Base-by-base conservation (phyloP, 169 alveolate genomes). In the Eimeria acervulina region DNA sequence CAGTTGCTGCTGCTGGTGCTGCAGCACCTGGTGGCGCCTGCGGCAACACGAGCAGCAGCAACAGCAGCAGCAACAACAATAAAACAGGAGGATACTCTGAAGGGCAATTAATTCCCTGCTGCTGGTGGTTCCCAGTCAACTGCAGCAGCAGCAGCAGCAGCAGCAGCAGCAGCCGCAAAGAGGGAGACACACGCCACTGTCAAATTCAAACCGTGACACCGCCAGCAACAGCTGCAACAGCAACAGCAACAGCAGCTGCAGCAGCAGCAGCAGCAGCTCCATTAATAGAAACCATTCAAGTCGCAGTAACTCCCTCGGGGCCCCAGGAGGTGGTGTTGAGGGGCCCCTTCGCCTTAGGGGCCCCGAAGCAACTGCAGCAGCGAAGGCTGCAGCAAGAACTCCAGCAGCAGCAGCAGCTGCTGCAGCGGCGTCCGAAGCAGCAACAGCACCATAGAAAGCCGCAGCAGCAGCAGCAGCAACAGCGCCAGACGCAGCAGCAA, bases 51-150 rank as follows among this genome's bases (percentile, higher is more conserved):
- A 12, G 55, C 5, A 47, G 26, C 47, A 72, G 84, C 51, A 72
- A 44, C 52, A 72, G 42, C 42, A 33, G 84, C 84, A 72, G 84
- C 52, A 72, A 31, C 38, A 72, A 31, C 33, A 72, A 1, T 44
- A 72, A 26, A 40, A 28, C 31, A 13, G 42, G 28, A 8, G 84
- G n/a, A 31, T 19, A 19, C 51, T 6, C 7, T 28, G 23, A 26
- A n/a, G 6, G 47, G 40, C 28, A 72, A 33, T 31, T 72, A 2
- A 72, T 13, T 28, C 51, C 84, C 12, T 72, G 84, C 84, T 72
- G 84, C 84, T 72, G 84, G 84, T 72, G 84, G 84, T 72, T 33
- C 84, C 84, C 42, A 33, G 84, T 31, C 26, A 31, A 36, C 47
- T 6, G 83, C 83, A 66, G 36, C 78, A 66, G 40, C 55, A 61